Evolutionary conservation across 1,284 basidiomycete genomes (phyloP), one percentile per base, ranked within the genome.

Genomic region (Vanrija pseudolonga): DNA sequence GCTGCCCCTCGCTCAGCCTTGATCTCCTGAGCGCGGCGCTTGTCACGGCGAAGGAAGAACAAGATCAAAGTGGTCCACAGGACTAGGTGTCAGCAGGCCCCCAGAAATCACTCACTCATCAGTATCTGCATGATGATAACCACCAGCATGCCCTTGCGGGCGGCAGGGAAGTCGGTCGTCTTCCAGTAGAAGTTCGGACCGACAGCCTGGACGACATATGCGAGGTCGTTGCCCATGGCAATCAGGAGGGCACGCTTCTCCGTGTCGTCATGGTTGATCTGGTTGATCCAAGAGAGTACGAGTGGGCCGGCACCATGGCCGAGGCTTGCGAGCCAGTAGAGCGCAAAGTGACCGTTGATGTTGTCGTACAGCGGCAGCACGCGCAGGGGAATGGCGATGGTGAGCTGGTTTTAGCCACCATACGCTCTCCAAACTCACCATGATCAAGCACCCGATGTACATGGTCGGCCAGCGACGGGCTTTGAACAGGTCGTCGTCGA

Each of bases 101-200:
- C 20, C 14, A 19, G n/a, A 18, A 12, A 2, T 12, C 3, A 66
- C 65, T 62, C 44, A 67, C 62, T 66, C 24, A 68, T 54, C 12
- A 59, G n/a, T 14, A 56, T 49, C 42, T 67, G 59, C 23, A 68
- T 52, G 0, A 44, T 53, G 11, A 66, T 48, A 4, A 56, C 54
- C 51, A 63, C 71, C 3, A 56, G 60, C 57, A 61, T 63, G 0
- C 71, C 71, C 45, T 66, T 68, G 3, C 50, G 52, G 1, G 67
- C 65, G 14, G 54, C 49, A 0, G 71, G 71, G 59, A 69, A 72
- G 15, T 67, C 63, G n/a, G 51, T 59, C 15, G 67, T 69, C 49
- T 69, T 67, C 71, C 71, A 73, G 4, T 68, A 66, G 32, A 73
- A 71, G 52, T 68, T 68, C 1, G 71, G 71, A 0, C 47, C 64